Base-by-base conservation (phyloP, 169 alveolate genomes). In the Theileria parva region DNA sequence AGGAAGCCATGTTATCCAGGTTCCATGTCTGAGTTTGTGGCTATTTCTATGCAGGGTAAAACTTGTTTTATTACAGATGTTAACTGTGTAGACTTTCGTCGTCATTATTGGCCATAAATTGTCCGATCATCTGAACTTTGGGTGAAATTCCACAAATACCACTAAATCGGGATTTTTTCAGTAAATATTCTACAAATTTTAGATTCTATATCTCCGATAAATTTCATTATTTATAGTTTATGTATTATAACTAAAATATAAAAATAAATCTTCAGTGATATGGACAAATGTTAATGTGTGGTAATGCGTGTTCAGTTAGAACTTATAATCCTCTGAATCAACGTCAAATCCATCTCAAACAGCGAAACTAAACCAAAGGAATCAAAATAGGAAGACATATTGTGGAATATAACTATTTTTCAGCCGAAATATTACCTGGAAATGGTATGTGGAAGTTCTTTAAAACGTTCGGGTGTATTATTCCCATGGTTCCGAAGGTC, bases 391-490 rank as follows among this genome's bases (percentile, higher is more conserved):
- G 8, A 37, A 8, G 48, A 6, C 8, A 37, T 37, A 37, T 37
- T 4, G 48, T 37, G 13, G 8, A 37, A 37, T 6, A 37, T 19
- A 17, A 25, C 23, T 48, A 63, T 21, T 21, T 21, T 2, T 19
- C 0, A 44, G n/a, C 2, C 21, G n/a, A 1, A 0, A 48, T 53
- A 51, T 5, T 83, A 83, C 95, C 98, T 28, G 98, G 99, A 59
- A 89, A 87, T 61, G 88, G 86, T 53, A 95, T 79, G 64, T 91
- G 92, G 86, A 95, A 96, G 85, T 94, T 92, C 69, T 93, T 87
- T 6, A 97, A 77, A 60, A 97, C 99, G 57, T 93, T 92, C 2
- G 99, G 99, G 86, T 97, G 99, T 44, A 97, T 78, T 53, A 97
- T 92, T 19, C 99, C 99, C 85, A 96, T 71, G 44, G 90, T 80